Base-by-base conservation (phyloP, 73 alveolate genomes). In the Paramecium sonneborni region DNA sequence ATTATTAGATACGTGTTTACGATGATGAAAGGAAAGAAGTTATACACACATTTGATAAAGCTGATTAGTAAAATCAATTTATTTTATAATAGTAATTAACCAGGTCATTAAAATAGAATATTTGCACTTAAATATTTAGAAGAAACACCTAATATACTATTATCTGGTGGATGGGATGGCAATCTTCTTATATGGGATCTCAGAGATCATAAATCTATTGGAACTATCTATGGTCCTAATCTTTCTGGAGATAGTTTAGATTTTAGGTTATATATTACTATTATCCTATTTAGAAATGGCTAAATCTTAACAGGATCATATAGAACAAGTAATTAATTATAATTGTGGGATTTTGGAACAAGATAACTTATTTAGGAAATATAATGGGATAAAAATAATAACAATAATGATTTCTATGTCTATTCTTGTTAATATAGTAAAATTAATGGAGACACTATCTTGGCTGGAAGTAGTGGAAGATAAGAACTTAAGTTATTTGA, bases 141-240 rank as follows among this genome's bases (percentile, higher is more conserved):
- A 92, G 95, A 95, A 56, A 94, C 95, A 18, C 95, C 96, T 43
- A 85, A 96, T 43, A 20, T 94, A 23, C 85, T 96, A 11, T 23
- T 92, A 3, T 90, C 98, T 85, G 99, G 99, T 44, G 99, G 99
- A 43, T 96, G 99, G 97, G 99, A 97, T 93, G 97, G 96, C 23
- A 93, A 96, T 70, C 82, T 97, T 26, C 79, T 94, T 10, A 74
- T 96, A 9, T 97, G 98, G 97, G 99, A 97, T 92, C 26, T 95
- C 23, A 95, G 99, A 92, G 87, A 76, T 90, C 96, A 94, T 34
- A 93, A 94, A 34, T 94, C 97, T 56, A 87, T 93, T 21, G 97
- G 96, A n/a, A 92, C 91, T 79, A 94, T 97, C 35, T 86, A 62
- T 87, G 99, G 98, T 18, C 95, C 99, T 18, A 92, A 92, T 85